Percentiles rank a stretch among this genome's conserved stretches.
phyloP scores from a whole-genome alignment of 129 eudicot genomes.

The Artemisia argyi region DNA sequence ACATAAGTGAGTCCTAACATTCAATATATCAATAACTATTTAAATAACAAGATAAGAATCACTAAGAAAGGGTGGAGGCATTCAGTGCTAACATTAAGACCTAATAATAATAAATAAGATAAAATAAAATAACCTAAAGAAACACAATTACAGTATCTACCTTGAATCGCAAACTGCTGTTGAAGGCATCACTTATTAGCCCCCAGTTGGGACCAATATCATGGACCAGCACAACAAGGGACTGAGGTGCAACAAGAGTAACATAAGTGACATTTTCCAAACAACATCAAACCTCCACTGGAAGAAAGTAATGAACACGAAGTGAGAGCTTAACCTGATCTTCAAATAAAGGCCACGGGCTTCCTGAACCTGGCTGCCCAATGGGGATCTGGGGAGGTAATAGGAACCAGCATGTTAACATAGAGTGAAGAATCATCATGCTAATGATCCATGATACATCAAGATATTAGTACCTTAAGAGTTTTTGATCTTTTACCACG shows the following conservation, averaged over 20 bases:
- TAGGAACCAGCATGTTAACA: constrained; percentile 8
- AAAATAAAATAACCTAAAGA: neutral
- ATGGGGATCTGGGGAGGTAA: constrained; percentile 42
- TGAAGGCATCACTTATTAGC: constrained; percentile 86
- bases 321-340: constrained; percentile 58
- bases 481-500: constrained; percentile 65
- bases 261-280: constrained; percentile 18
- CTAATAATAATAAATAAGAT: neutral
- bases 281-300: constrained; percentile 1
- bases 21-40: neutral
- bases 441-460: constrained; percentile 16
- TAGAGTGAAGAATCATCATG: neutral
- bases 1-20: neutral
- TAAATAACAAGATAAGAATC: neutral
- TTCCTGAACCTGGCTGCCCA: constrained; percentile 74
- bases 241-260: constrained; percentile 43
- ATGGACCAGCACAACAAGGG: constrained; percentile 91
- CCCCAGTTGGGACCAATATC: constrained; percentile 98
- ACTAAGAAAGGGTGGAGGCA: neutral
- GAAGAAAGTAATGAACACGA: neutral
- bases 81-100: neutral
- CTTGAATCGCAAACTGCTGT: constrained; percentile 80
- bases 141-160: constrained; percentile 24
- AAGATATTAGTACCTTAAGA: constrained; percentile 44
- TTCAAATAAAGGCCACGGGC: constrained; percentile 79